Evolutionary conservation across 345 rosid genomes (phyloP), one percentile per base, ranked within the genome.

Genomic region (Eucalyptus sideroxylon): DNA sequence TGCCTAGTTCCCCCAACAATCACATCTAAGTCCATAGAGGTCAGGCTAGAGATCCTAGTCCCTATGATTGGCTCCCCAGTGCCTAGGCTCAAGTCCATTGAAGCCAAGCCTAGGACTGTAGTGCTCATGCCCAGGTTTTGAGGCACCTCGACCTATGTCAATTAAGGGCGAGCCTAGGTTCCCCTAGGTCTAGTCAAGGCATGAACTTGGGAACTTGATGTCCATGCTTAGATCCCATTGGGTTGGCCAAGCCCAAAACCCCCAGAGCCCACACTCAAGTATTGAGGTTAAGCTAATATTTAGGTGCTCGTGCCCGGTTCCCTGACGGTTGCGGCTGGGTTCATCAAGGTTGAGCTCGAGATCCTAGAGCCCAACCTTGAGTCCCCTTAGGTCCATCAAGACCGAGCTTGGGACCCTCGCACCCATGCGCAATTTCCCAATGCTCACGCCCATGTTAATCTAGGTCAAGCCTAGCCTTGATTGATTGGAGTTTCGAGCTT

Each of bases 281-380:
- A 65, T n/a, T n/a, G 19, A 15, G 31, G 21, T n/a, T n/a, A 15
- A 16, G 21, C 3, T 0, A 0, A n/a, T n/a, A 65, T 15, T 4
- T 27, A 12, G 31, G 16, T 27, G 69, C 1, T 12, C 1, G 0
- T 62, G 31, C 31, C 3, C 5, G 0, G 4, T 27, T 62, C 34
- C 31, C 4, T 2, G 0, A 30, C 3, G 0, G 1, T 34, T 65
- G 9, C 0, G 21, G 11, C 3, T 65, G 11, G 37, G 21, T 65
- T n/a, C 77, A 15, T 4, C 10, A 15, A 15, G 37, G 77, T 16
- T 4, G 21, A 8, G 37, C 21, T 15, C 19, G 0, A 65, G 37
- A n/a, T n/a, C 21, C 8, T n/a, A 4, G 40, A 8, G 19, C 21
- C 37, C 30, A 56, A 3, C 17, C 34, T 27, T 12, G 16, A 7